A percentile compares a stretch with the other conserved stretches of the same genome.
These are phyloP conservation scores for Exophiala bonariae DNA, from an alignment of 2,329 filamentous ascomycete species.

Conservation along the genomic window DNA sequence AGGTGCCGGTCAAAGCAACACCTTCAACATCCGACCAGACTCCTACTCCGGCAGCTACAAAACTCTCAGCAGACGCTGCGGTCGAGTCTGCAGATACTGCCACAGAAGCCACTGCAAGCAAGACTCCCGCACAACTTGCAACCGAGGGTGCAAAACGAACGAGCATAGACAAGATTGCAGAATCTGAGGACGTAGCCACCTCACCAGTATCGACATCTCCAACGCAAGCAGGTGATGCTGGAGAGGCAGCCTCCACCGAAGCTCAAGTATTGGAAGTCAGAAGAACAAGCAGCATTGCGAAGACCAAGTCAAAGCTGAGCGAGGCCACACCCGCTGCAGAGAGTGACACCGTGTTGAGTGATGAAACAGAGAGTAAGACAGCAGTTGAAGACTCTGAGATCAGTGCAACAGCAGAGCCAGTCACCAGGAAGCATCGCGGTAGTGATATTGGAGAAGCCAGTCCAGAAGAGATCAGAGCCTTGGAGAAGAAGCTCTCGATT, in stretches of 20 bases:
- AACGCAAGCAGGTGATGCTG: conserved; percentile 5
- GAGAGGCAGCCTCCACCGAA: conserved; percentile 19
- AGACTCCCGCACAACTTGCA: conserved; percentile 25
- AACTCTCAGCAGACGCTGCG: conserved; percentile 17
- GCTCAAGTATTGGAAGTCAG: conserved; percentile 20
- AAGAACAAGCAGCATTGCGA: conserved; percentile 18
- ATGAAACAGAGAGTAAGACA: not conserved
- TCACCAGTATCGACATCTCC: conserved; percentile 14
- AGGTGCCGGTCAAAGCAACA: conserved; percentile 14
- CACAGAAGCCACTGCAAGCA: conserved; percentile 20
- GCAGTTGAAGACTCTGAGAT: conserved; percentile 13
- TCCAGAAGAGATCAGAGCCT: conserved; percentile 28
- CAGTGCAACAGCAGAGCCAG: conserved; percentile 3
- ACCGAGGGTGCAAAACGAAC: conserved; percentile 26
- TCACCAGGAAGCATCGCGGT: conserved; percentile 32
- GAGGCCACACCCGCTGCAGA: conserved; percentile 22
- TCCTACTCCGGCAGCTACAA: conserved; percentile 13
- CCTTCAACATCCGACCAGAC: conserved; percentile 12
- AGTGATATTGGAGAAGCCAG: conserved; percentile 37
- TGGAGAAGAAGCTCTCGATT: conserved; percentile 32
- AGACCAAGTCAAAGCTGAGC: conserved; percentile 16
- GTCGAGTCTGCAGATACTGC: conserved; percentile 19
- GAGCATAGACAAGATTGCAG: conserved; percentile 25
- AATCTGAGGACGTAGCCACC: conserved; percentile 20
- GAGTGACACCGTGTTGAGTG: conserved; percentile 15